Conservation (phyloP, 345 rosid genomes). For the Melaleuca alternifolia region DNA sequence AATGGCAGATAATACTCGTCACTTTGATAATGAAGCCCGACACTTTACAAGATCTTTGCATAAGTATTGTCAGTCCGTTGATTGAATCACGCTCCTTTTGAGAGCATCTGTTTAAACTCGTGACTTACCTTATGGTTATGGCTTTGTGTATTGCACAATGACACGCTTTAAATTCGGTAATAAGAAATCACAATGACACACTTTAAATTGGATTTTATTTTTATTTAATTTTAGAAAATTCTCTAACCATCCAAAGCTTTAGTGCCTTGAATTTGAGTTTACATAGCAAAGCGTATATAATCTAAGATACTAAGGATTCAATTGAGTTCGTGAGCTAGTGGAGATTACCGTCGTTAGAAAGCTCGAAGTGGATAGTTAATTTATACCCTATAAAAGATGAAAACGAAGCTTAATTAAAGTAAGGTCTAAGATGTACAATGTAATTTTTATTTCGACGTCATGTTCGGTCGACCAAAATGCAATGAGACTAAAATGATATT, state of each 20-base stretch:
- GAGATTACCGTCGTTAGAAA: background rate
- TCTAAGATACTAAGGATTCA: background rate
- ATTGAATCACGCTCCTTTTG: background rate
- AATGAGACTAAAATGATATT: background rate
- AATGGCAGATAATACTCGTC: background rate
- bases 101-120: background rate
- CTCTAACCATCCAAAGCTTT: background rate
- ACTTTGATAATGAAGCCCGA: background rate
- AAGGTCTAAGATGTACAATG: background rate
- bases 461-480: background rate
- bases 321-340: background rate
- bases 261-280: background rate
- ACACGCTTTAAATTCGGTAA: background rate
- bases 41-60: background rate
- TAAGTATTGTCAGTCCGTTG: background rate
- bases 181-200: background rate
- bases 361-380: background rate
- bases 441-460: background rate
- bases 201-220: background rate
- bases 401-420: background rate
- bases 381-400: background rate
- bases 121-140: background rate
- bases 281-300: background rate
- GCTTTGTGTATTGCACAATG: background rate
- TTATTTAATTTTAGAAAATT: background rate